Conservation (phyloP, 768 basidiomycete genomes). For the Cystobasidium tubakii region DNA sequence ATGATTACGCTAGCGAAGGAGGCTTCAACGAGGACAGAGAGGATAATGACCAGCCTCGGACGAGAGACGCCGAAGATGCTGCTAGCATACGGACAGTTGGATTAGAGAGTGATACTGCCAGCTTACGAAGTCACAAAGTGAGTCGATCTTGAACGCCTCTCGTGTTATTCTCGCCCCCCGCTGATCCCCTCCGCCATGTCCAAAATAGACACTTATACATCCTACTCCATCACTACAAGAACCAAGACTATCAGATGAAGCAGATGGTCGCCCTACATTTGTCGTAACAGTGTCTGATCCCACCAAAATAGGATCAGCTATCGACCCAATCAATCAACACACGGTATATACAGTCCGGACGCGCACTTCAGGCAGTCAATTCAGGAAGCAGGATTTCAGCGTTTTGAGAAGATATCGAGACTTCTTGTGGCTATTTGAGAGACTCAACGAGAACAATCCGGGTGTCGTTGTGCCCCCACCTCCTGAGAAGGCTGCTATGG, state of each 20-base stretch:
- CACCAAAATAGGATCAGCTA: conserved; percentile 92
- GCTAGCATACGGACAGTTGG: conserved; percentile 32
- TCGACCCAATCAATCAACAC: conserved; percentile 62
- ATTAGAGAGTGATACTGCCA: conserved; percentile 28
- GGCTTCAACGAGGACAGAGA: neutral
- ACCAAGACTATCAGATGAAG: conserved; percentile 21
- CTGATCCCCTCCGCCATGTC: neutral
- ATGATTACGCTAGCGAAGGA: neutral
- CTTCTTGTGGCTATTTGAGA: conserved; percentile 92
- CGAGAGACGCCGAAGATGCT: conserved; percentile 20
- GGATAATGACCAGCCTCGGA: neutral
- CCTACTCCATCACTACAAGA: neutral
- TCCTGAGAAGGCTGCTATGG: conserved; percentile 89
- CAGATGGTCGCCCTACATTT: conserved; percentile 52
- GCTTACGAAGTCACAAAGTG: conserved; percentile 12
- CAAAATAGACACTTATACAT: conserved; percentile 19
- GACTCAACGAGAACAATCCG: conserved; percentile 80
- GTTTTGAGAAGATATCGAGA: conserved; percentile 96
- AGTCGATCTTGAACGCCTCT: neutral
- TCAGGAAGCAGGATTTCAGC: conserved; percentile 75
- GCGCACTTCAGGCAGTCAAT: conserved; percentile 51
- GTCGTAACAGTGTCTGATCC: conserved; percentile 90
- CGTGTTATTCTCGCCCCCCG: neutral
- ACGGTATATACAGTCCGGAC: conserved; percentile 97
- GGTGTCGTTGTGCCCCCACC: conserved; percentile 95